Percentiles rank a stretch among this genome's conserved stretches.
These are phyloP conservation scores for Pharus latifolius DNA, from an alignment of 176 grass and related monocot genomes.

Conservation along the genomic window DNA sequence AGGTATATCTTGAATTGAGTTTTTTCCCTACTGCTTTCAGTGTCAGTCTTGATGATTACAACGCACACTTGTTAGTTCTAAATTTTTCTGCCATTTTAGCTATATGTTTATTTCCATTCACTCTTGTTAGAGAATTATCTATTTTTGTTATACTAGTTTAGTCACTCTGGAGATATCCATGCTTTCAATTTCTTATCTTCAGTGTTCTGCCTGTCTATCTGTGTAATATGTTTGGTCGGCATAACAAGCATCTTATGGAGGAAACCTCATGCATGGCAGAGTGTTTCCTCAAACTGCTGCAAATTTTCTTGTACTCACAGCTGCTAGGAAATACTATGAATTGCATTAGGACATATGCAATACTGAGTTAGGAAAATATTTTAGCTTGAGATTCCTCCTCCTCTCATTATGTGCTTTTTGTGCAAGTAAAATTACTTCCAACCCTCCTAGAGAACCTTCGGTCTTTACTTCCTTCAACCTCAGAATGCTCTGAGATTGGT, in stretches of 20 bases:
- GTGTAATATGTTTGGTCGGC: background rate
- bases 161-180: background rate
- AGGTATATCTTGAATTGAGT: background rate
- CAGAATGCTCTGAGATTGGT: too few species aligned
- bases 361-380: too few species aligned
- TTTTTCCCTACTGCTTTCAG: background rate
- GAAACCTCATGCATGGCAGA: background rate
- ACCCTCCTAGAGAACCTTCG: too few species aligned
- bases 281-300: too few species aligned
- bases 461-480: too few species aligned
- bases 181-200: background rate
- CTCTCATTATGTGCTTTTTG: too few species aligned
- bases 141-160: background rate
- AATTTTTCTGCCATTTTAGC: background rate
- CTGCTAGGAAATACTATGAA: too few species aligned
- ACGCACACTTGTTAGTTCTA: background rate
- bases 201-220: background rate
- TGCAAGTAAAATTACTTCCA: too few species aligned
- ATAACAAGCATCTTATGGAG: background rate
- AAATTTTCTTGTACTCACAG: too few species aligned
- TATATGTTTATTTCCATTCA: background rate
- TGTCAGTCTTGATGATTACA: background rate
- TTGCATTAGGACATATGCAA: too few species aligned
- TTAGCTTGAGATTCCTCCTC: too few species aligned
- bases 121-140: background rate